Evolutionary conservation across 352 stramenopile species (phyloP).

Genomic region (Globisporangium spinosum): DNA sequence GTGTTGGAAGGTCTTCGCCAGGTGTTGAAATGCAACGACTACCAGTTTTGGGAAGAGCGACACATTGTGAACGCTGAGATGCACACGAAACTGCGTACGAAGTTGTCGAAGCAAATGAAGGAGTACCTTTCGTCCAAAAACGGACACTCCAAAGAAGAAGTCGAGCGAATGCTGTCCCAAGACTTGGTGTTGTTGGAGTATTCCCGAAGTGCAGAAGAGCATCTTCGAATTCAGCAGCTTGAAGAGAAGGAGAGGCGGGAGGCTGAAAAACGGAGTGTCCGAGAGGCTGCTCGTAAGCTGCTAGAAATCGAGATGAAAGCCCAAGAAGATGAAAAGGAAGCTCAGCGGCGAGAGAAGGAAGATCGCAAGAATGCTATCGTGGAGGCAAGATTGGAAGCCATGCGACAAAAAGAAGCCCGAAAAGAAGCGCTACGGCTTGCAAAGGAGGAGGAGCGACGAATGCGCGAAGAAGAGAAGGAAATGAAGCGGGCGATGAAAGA

Average conservation of each 20-base stretch:
- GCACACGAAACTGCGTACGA: conserved; percentile 53
- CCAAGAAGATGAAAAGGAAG: conserved; percentile 73
- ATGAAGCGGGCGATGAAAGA: conserved; percentile 63
- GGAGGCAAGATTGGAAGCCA: conserved; percentile 54
- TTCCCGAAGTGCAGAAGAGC: conserved; percentile 38
- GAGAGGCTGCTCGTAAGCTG: conserved; percentile 61
- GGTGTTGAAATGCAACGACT: conserved; percentile 61
- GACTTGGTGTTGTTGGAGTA: conserved; percentile 44
- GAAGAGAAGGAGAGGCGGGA: conserved; percentile 55
- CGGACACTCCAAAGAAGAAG: conserved; percentile 35
- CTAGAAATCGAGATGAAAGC: conserved; percentile 77
- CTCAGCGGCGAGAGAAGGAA: conserved; percentile 58
- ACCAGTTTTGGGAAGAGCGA: conserved; percentile 85
- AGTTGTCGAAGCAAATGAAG: conserved; percentile 56
- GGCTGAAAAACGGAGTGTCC: conserved; percentile 65
- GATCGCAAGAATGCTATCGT: conserved; percentile 68
- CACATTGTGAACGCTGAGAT: conserved; percentile 57
- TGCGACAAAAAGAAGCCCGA: conserved; percentile 59
- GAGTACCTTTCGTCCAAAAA: conserved; percentile 33
- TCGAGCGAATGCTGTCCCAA: conserved; percentile 40
- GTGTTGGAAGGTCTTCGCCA: conserved; percentile 67
- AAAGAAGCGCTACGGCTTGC: conserved; percentile 59
- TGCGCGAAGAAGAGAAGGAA: conserved; percentile 70
- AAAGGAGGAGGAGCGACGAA: conserved; percentile 63
- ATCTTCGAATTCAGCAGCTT: conserved; percentile 27